phyloP scores from a whole-genome alignment of 2,329 filamentous ascomycete genomes.

The Diaporthe destruens region DNA sequence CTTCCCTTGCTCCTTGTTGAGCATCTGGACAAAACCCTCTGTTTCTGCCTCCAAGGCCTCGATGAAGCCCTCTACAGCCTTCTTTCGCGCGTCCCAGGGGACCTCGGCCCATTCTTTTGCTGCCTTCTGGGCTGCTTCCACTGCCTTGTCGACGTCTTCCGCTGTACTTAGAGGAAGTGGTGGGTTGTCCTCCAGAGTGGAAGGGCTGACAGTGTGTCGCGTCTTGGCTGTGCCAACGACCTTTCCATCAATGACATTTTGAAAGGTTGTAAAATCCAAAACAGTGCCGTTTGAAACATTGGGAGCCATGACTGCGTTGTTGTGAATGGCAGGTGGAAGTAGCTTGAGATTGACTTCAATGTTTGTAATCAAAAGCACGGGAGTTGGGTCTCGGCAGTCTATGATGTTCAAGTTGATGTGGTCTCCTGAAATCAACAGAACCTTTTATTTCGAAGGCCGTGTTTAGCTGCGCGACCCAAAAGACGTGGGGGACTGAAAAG shows the following conservation, averaged over 20 bases:
- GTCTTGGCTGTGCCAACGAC: not conserved
- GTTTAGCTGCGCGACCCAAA: too few species aligned
- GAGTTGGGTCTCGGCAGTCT: not conserved
- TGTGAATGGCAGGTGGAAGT: not conserved
- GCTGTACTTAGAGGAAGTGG: slow-evolving; percentile 3
- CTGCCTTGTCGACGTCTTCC: slow-evolving; percentile 20
- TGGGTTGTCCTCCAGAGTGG: not conserved
- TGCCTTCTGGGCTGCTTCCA: slow-evolving; percentile 14
- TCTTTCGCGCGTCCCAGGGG: slow-evolving; percentile 7
- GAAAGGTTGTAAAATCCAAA: slow-evolving; percentile 17
- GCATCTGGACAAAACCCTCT: slow-evolving; percentile 14
- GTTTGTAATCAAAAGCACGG: not conserved
- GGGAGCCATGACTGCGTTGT: slow-evolving; percentile 5
- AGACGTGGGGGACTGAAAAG: too few species aligned
- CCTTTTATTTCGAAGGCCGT: too few species aligned
- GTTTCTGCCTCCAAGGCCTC: not conserved
- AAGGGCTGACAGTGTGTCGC: slow-evolving; percentile 6
- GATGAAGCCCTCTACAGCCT: slow-evolving; percentile 1
- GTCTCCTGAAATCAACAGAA: too few species aligned
- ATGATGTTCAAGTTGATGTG: not conserved
- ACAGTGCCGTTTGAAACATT: not conserved
- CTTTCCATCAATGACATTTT: slow-evolving; percentile 28
- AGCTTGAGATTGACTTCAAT: not conserved
- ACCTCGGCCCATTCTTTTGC: slow-evolving; percentile 1
- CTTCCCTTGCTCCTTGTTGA: slow-evolving; percentile 21